These are phyloP conservation scores for Penicillium waksmanii DNA, from an alignment of 495 filamentous ascomycete species.

Conservation along the genomic window DNA sequence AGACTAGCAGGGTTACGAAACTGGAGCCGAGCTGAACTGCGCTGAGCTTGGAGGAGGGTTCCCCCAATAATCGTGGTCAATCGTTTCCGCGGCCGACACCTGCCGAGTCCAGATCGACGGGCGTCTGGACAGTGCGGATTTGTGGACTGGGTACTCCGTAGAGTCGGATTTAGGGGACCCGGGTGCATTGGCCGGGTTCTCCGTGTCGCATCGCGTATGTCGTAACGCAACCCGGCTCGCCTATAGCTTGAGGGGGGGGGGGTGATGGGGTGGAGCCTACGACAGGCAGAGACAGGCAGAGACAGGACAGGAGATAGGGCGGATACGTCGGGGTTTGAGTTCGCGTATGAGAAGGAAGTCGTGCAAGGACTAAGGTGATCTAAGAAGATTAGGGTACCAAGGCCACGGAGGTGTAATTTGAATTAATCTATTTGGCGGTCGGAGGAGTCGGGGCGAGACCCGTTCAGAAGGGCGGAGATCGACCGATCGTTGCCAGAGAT, in stretches of 20 bases:
- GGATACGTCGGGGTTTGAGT: too few species aligned
- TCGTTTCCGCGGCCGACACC: background rate
- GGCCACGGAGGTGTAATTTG: background rate
- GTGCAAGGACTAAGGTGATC: background rate
- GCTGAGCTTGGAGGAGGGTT: too few species aligned
- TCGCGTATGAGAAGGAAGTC: background rate
- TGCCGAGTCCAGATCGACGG: background rate
- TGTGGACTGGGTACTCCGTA: background rate
- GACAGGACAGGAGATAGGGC: too few species aligned
- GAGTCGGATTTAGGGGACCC: background rate
- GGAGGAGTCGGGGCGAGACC: conserved; percentile 3
- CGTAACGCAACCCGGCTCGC: background rate
- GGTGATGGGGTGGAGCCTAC: too few species aligned
- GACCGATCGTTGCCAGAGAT: conserved; percentile 1
- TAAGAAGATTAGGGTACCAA: background rate
- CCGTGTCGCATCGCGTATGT: background rate
- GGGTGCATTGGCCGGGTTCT: conserved; percentile 3
- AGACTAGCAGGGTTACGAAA: background rate
- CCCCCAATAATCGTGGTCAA: too few species aligned
- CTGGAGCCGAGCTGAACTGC: too few species aligned
- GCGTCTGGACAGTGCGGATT: background rate
- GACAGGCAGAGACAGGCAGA: too few species aligned
- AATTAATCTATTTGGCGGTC: conserved; percentile 6
- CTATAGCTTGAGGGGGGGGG: background rate
- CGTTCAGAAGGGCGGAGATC: background rate